Conservation (phyloP, 1,284 basidiomycete genomes). For the Tremellales sp. region DNA sequence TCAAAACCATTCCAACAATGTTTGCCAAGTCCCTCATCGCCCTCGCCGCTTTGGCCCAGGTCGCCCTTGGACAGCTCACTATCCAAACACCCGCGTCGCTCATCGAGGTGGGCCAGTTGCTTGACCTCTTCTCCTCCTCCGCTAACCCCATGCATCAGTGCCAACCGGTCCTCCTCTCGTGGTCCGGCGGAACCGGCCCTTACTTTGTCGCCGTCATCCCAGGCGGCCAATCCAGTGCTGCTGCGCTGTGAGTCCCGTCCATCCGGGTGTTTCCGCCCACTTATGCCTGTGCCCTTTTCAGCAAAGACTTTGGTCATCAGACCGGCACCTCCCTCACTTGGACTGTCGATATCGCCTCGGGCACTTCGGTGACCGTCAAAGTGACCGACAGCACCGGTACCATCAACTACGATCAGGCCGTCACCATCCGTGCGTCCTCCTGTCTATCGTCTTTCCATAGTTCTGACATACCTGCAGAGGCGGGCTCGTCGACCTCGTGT, state of each 20-base stretch:
- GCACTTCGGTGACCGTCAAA: conserved; percentile 47
- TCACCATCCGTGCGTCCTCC: conserved; percentile 30
- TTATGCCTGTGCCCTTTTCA: conserved; percentile 4
- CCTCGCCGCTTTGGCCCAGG: conserved; percentile 18
- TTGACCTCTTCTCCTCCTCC: not conserved
- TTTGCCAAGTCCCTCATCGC: conserved; percentile 21
- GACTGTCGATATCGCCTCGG: conserved; percentile 57
- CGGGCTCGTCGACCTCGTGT: not conserved
- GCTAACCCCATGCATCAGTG: conserved; percentile 20
- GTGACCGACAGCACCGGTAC: conserved; percentile 36
- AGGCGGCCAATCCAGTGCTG: conserved; percentile 60
- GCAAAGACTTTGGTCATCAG: conserved; percentile 31
- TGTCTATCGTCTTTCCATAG: not conserved
- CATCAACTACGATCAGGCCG: conserved; percentile 29
- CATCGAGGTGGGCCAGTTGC: conserved; percentile 17
- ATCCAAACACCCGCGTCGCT: conserved; percentile 60
- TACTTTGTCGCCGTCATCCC: conserved; percentile 67
- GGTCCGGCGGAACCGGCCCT: conserved; percentile 58
- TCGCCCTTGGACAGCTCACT: conserved; percentile 51
- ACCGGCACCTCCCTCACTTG: conserved; percentile 58
- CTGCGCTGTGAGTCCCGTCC: conserved; percentile 53
- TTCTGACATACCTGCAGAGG: not conserved
- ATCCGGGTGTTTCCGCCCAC: conserved; percentile 1
- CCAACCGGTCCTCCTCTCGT: conserved; percentile 52
- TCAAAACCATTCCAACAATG: conserved; percentile 7